phyloP scores from a whole-genome alignment of 2,329 filamentous ascomycete species.

The Neopestalotiopsis sp. region DNA sequence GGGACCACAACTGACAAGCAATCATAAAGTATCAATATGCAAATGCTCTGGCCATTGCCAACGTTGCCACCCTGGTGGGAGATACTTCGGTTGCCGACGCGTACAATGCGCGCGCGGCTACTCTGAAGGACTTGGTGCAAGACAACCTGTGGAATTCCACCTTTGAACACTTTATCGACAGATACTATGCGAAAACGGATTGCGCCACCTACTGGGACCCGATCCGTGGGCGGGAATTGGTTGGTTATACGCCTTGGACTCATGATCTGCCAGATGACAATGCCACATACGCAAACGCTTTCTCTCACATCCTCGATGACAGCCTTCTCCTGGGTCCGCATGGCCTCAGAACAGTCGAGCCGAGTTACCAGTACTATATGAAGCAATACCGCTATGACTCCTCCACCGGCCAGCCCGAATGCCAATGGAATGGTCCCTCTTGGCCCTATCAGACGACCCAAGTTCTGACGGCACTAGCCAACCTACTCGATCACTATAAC shows the following conservation, averaged over 20 bases:
- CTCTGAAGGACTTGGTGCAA: conserved; percentile 43
- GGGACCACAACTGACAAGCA: neutral
- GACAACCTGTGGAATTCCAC: conserved; percentile 47
- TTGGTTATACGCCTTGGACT: conserved; percentile 48
- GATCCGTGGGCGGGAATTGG: conserved; percentile 48
- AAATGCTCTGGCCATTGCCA: conserved; percentile 46
- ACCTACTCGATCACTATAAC: conserved; percentile 46
- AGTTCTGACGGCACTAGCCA: conserved; percentile 43
- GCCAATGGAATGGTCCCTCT: conserved; percentile 50
- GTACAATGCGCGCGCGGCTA: conserved; percentile 35
- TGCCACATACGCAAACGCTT: conserved; percentile 39
- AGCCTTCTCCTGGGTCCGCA: conserved; percentile 25
- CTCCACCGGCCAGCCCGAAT: conserved; percentile 36
- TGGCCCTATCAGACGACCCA: conserved; percentile 51
- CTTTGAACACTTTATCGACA: conserved; percentile 48
- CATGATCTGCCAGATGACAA: conserved; percentile 46
- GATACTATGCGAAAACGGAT: conserved; percentile 42
- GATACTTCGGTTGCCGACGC: conserved; percentile 24
- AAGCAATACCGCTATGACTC: conserved; percentile 45
- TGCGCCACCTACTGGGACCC: conserved; percentile 44
- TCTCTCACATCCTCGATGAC: conserved; percentile 40
- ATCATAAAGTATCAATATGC: conserved; percentile 41
- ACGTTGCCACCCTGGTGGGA: conserved; percentile 38
- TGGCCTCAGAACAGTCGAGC: conserved; percentile 47
- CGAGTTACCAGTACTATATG: conserved; percentile 50